A percentile compares a stretch with the other conserved stretches of the same genome.
Evolutionary conservation across 2,329 filamentous ascomycete genomes (phyloP).

Genomic region (Fusarium floridanum): DNA sequence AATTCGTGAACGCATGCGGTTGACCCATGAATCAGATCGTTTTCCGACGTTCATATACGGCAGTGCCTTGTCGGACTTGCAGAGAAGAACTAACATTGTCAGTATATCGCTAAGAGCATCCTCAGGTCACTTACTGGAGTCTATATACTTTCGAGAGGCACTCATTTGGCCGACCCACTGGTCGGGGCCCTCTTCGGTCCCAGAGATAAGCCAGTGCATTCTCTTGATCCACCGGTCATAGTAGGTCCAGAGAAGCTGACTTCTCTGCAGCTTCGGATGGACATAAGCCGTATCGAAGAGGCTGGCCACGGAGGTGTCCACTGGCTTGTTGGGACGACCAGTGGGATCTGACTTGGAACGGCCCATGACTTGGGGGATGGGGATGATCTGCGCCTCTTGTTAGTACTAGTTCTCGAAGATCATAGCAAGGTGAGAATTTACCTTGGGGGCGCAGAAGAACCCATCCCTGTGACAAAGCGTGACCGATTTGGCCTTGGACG

Average conservation of each 20-base stretch:
- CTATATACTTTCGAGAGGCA: constrained; percentile 51
- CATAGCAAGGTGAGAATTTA: background rate
- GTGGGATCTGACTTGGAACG: background rate
- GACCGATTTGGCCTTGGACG: constrained; percentile 56
- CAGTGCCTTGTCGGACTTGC: constrained; percentile 58
- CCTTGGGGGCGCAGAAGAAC: constrained; percentile 61
- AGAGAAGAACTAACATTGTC: constrained; percentile 55
- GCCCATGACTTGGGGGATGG: constrained; percentile 34
- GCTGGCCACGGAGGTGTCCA: constrained; percentile 61
- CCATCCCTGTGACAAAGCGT: constrained; percentile 61
- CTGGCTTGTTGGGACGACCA: constrained; percentile 56
- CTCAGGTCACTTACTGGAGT: constrained; percentile 46
- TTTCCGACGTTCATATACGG: constrained; percentile 58
- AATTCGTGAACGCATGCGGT: constrained; percentile 53
- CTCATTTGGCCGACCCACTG: constrained; percentile 63
- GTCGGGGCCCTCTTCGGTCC: constrained; percentile 60
- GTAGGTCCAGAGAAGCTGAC: constrained; percentile 57
- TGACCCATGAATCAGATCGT: constrained; percentile 49
- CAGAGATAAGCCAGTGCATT: constrained; percentile 59
- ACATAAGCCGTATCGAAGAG: constrained; percentile 66
- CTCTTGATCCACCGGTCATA: constrained; percentile 61
- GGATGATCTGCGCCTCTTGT: constrained; percentile 41
- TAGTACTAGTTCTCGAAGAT: background rate
- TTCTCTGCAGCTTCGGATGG: constrained; percentile 60
- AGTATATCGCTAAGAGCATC: constrained; percentile 4